Conservation (phyloP, 257 asterid genomes). For the Solanum acaule region DNA sequence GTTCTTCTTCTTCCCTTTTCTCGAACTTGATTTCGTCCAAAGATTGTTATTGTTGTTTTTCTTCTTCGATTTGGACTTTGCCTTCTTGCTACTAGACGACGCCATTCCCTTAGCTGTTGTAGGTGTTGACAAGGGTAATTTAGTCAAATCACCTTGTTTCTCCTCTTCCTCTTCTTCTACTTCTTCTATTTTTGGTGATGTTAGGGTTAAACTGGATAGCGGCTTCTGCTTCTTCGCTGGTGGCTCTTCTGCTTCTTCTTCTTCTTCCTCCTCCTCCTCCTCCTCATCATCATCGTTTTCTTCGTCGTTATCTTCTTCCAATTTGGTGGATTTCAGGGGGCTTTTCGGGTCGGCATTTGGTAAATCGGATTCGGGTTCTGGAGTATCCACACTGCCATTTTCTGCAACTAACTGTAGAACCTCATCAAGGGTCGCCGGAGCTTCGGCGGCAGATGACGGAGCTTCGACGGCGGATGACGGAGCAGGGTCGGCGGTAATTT, state of each 20-base stretch:
- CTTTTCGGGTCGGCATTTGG: not conserved
- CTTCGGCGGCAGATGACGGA: not conserved
- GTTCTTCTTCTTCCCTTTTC: constrained; percentile 76
- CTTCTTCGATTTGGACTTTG: constrained; percentile 56
- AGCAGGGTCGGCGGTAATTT: constrained; percentile 4
- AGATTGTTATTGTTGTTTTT: constrained; percentile 78
- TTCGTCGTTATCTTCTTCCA: constrained; percentile 31
- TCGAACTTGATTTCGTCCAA: constrained; percentile 61
- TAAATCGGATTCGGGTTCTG: constrained; percentile 8
- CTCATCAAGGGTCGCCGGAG: constrained; percentile 4
- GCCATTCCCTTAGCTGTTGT: not conserved
- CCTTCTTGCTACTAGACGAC: constrained; percentile 44
- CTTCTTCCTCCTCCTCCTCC: constrained; percentile 20
- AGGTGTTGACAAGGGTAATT: constrained; percentile 22
- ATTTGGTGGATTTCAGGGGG: constrained; percentile 21
- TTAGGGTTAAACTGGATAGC: constrained; percentile 18
- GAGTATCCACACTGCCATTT: not conserved
- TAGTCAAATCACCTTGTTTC: constrained; percentile 9
- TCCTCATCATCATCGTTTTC: constrained; percentile 25
- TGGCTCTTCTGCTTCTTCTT: constrained; percentile 46
- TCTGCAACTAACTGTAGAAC: not conserved
- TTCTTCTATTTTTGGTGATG: not conserved
- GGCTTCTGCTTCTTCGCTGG: constrained; percentile 57
- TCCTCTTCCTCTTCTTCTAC: not conserved
- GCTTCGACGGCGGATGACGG: not conserved